phyloP scores from a whole-genome alignment of 345 rosid species.

The Populus deltoides region DNA sequence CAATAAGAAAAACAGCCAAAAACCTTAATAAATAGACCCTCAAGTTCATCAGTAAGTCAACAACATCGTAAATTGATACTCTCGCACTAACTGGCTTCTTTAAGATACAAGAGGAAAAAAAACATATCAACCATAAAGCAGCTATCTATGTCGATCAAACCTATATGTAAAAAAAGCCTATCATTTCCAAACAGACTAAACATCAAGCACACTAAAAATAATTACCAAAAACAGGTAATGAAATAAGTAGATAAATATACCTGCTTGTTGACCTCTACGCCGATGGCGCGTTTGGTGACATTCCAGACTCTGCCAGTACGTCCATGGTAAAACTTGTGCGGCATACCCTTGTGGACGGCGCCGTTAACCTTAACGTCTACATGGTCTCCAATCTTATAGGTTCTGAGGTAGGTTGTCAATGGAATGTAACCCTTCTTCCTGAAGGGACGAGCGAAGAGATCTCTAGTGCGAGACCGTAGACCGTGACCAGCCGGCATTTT shows the following conservation, averaged over 20 bases:
- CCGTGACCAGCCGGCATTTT: constrained; percentile 80
- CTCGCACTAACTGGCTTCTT: not conserved
- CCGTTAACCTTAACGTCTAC: constrained; percentile 77
- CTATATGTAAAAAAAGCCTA: not conserved
- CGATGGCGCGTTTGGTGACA: constrained; percentile 75
- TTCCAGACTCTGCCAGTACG: constrained; percentile 83
- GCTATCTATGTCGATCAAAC: not conserved
- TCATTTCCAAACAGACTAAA: not conserved
- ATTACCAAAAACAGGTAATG: not conserved
- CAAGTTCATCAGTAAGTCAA: not conserved
- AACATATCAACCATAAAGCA: not conserved
- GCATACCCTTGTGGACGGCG: constrained; percentile 82
- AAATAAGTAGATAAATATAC: constrained; percentile 17
- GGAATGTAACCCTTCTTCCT: constrained; percentile 83
- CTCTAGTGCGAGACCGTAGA: constrained; percentile 56
- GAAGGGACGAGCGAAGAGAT: constrained; percentile 60
- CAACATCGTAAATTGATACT: not conserved
- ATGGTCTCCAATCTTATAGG: constrained; percentile 61
- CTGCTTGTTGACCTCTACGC: constrained; percentile 78
- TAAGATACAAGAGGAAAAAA: not conserved
- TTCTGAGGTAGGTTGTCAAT: constrained; percentile 57
- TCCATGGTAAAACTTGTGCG: constrained; percentile 81
- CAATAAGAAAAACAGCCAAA: not conserved
- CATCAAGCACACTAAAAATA: not conserved
- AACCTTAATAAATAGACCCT: not conserved